phyloP scores from a whole-genome alignment of 352 stramenopile species.

The Phytophthora uliginosa region DNA sequence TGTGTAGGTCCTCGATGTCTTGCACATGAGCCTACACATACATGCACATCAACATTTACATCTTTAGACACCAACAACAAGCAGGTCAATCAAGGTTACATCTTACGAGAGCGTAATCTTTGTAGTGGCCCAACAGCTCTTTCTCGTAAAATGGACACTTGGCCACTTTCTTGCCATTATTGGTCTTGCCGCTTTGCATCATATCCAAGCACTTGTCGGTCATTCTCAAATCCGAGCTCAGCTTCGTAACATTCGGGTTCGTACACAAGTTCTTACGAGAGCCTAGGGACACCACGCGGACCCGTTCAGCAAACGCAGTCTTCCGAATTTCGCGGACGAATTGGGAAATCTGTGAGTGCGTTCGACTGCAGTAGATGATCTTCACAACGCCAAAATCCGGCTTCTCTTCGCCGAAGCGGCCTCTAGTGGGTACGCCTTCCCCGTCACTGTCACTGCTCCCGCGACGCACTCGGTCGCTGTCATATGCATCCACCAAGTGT shows the following conservation, averaged over 20 bases:
- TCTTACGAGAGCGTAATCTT: conserved; percentile 82
- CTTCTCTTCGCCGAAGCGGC: conserved; percentile 31
- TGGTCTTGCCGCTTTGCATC: conserved; percentile 76
- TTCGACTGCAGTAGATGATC: conserved; percentile 94
- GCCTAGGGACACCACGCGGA: conserved; percentile 86
- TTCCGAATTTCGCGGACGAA: conserved; percentile 92
- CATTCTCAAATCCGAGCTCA: conserved; percentile 85
- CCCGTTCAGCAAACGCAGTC: conserved; percentile 69
- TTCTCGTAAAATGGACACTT: conserved; percentile 91
- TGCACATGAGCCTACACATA: conserved; percentile 73
- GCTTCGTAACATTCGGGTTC: conserved; percentile 73
- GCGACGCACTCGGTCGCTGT: conserved; percentile 59
- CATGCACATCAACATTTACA: background rate
- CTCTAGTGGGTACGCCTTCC: conserved; percentile 24
- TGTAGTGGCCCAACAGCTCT: conserved; percentile 76
- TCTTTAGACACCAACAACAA: conserved; percentile 8
- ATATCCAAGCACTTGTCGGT: conserved; percentile 89
- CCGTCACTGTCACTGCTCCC: conserved; percentile 47
- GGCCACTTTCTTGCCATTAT: conserved; percentile 56
- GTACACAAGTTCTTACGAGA: conserved; percentile 90
- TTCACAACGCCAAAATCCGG: conserved; percentile 66
- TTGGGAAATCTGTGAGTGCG: conserved; percentile 92
- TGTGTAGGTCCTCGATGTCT: conserved; percentile 98
- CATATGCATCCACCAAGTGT: conserved; percentile 82
- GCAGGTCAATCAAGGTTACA: conserved; percentile 2